Base-by-base conservation (phyloP, 441 rosid species). In the Erysimum cheiri region DNA sequence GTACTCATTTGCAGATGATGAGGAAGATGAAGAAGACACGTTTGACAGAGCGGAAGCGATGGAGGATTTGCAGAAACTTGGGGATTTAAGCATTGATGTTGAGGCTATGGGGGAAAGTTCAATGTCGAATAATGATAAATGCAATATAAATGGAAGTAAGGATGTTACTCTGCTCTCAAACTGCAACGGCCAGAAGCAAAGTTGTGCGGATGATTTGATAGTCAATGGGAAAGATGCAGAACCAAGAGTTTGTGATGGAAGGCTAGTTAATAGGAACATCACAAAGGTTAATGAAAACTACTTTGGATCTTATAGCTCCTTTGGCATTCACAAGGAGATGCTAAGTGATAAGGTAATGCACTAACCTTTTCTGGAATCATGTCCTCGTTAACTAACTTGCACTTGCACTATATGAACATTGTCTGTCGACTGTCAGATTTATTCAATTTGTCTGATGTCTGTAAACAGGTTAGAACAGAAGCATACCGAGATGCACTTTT, bases 241-340 rank as follows among this genome's bases (percentile, higher is more conserved):
- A 63, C 53, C 66, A 46, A 73, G 75, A 72, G 66, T 46, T 65
- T 64, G 63, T 76, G 17, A 69, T 62, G 64, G 80, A 28, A 85
- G 72, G 69, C 75, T 74, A 67, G 77, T 50, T 60, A 75, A 80
- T 68, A 84, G 75, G 75, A 80, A 83, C 73, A 71, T 85, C 49
- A 85, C 82, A 79, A 87, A 80, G 76, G 88, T 85, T 54, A 84
- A 90, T 63, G 92, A 90, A 52, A 82, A 71, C 77, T 94, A 94
- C 82, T 94, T 94, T 86, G 88, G 89, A 17, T 81, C 98, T 41
- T 94, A 94, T 69, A 89, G 97, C 74, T 88, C 97, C 4, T 94
- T 85, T 36, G 91, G 92, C 50, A 91, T 94, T 75, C 98, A 91
- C 71, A 82, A 84, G 78, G 98, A 93, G 80, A 93, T 93, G 98